Base-by-base conservation (phyloP, 805 yeast species). In the Kregervanrija fluxuum region DNA sequence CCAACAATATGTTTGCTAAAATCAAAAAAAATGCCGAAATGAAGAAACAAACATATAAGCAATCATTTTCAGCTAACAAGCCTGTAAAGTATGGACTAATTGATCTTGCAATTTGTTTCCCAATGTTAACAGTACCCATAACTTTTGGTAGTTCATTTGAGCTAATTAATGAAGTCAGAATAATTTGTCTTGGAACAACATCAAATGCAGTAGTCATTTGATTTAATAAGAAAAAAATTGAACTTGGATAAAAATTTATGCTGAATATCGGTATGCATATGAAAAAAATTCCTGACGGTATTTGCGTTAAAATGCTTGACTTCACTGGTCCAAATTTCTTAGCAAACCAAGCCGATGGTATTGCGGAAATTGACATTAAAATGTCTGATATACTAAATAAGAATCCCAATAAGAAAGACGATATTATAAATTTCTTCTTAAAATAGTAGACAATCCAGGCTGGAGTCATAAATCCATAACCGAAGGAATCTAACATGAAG, bases 361-460 rank as follows among this genome's bases (percentile, higher is more conserved):
- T 54, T 1, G 93, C 80, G 2, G 95, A 78, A 1, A 81, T 52
- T 1, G 89, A 76, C 59, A 82, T 82, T 11, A 80, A 65, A 11
- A 80, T 50, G 52, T 79, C 83, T 1, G 86, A 76, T 33, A 67
- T 50, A 53, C 85, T 85, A 60, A 86, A 86, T 30, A 88, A 65
- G 1, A 73, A 51, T 5, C 96, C 96, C 38, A 88, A 64, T 0
- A 71, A 61, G 0, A 80, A 65, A 3, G 89, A 79, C 1, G 79
- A 61, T 30, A 78, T 63, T 2, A 60, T 51, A 53, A 82, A 88
- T 11, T 67, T 61, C 33, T 71, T 73, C 45, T 79, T 75, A 67
- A 86, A 82, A 63, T 85, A 89, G 59, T 82, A 89, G 35, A 88
- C 87, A 37, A 84, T 72, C 96, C 96, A 90, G 1, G 95, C 83